Conservation (phyloP, 1,284 basidiomycete species). For the Golubevia pallescens region DNA sequence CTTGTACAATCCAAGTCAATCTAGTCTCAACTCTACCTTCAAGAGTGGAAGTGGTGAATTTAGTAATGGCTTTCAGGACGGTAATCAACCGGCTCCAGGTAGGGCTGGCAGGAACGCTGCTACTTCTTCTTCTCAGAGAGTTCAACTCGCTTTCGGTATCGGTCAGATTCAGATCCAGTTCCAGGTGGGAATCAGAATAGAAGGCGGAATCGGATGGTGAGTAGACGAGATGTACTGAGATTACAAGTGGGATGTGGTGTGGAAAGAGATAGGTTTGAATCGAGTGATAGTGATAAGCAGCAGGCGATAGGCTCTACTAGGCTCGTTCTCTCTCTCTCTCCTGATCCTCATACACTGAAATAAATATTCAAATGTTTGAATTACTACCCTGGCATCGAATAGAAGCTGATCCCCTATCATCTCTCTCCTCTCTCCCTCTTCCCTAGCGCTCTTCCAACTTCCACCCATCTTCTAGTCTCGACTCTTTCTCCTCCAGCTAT, state of each 20-base stretch:
- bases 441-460: constrained; percentile 18
- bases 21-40: background rate
- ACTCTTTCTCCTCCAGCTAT: constrained; percentile 46
- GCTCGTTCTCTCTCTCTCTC: too few relatives aligned
- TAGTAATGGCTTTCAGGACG: background rate
- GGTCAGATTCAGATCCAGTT: background rate
- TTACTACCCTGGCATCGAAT: too few relatives aligned
- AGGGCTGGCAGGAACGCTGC: background rate
- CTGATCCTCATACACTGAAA: too few relatives aligned
- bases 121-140: background rate
- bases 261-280: constrained; percentile 34
- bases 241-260: constrained; percentile 1
- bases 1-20: background rate
- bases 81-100: background rate
- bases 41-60: background rate
- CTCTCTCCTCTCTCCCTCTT: background rate
- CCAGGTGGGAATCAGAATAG: background rate
- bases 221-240: background rate
- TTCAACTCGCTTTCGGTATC: background rate
- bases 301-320: too few relatives aligned
- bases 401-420: background rate
- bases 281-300: constrained; percentile 46
- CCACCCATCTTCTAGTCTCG: constrained; percentile 47
- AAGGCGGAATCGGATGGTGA: background rate
- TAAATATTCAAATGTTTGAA: too few relatives aligned